Evolutionary conservation across 2,329 filamentous ascomycete genomes (phyloP).

Genomic region (Calonectria pteridis): DNA sequence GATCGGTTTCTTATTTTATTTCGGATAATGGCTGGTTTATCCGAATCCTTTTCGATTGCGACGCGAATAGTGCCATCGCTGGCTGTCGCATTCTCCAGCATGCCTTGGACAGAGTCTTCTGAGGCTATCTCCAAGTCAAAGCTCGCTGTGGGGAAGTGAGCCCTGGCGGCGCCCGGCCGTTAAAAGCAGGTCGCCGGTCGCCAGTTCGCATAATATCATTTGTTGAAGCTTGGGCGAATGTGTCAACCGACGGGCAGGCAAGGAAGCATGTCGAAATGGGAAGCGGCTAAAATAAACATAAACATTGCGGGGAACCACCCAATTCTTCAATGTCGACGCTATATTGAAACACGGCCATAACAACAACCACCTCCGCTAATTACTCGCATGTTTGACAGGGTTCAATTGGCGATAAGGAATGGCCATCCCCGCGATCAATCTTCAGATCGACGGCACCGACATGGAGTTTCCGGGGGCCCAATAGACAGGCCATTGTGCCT

Average conservation of each 20-base stretch:
- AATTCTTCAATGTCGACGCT: neutral
- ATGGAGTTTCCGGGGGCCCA: constrained; percentile 5
- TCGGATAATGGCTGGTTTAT: neutral
- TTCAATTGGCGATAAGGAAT: neutral
- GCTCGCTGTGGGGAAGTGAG: constrained; percentile 1
- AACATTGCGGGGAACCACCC: constrained; percentile 4
- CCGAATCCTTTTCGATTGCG: neutral
- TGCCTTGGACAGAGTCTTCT: neutral
- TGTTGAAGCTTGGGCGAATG: constrained; percentile 7
- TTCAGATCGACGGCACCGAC: constrained; percentile 7
- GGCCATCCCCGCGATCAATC: neutral
- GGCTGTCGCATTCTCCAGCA: neutral
- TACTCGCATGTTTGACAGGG: neutral
- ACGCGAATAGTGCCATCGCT: neutral
- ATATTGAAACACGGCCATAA: neutral
- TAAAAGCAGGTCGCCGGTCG: neutral
- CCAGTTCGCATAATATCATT: neutral
- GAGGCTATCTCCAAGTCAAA: neutral
- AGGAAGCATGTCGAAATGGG: neutral
- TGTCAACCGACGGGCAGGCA: neutral
- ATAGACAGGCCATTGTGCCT: constrained; percentile 18
- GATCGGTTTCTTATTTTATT: constrained; percentile 5
- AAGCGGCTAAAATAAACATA: constrained; percentile 1
- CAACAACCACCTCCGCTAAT: neutral
- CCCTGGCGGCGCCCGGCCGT: neutral